phyloP scores from a whole-genome alignment of 2,329 filamentous ascomycete genomes.

The Fusarium falciforme region DNA sequence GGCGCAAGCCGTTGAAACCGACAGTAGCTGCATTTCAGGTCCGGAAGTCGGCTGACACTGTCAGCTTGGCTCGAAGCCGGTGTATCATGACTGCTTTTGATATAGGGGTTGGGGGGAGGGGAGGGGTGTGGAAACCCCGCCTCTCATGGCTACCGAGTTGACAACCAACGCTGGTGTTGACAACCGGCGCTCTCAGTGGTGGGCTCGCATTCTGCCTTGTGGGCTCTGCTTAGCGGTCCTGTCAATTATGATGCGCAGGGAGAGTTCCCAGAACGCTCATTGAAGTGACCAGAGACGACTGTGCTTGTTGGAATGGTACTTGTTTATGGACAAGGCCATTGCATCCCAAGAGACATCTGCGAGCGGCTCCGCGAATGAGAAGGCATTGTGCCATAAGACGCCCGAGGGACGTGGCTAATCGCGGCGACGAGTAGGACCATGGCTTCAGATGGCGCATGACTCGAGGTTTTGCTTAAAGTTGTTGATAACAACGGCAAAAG shows the following conservation, averaged over 20 bases:
- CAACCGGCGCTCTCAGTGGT: neutral
- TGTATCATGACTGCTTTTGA: neutral
- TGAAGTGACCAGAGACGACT: neutral
- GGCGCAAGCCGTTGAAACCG: neutral
- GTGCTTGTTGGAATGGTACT: neutral
- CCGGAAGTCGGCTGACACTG: neutral
- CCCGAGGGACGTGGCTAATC: neutral
- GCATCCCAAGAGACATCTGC: neutral
- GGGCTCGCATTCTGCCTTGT: neutral
- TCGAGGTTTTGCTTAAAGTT: neutral
- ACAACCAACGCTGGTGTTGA: neutral
- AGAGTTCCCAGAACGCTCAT: neutral
- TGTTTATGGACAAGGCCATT: neutral
- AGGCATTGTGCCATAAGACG: neutral
- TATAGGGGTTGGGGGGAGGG: neutral
- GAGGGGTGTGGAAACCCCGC: neutral
- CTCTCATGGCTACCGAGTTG: neutral
- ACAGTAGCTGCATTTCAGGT: neutral
- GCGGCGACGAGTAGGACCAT: neutral
- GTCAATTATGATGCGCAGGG: neutral
- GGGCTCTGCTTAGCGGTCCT: neutral
- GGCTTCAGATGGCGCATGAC: neutral
- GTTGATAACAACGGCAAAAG: neutral
- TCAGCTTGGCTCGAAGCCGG: neutral
- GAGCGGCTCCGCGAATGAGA: neutral